phyloP scores from a whole-genome alignment of 2,329 filamentous ascomycete species.

The Penicillium sp. region DNA sequence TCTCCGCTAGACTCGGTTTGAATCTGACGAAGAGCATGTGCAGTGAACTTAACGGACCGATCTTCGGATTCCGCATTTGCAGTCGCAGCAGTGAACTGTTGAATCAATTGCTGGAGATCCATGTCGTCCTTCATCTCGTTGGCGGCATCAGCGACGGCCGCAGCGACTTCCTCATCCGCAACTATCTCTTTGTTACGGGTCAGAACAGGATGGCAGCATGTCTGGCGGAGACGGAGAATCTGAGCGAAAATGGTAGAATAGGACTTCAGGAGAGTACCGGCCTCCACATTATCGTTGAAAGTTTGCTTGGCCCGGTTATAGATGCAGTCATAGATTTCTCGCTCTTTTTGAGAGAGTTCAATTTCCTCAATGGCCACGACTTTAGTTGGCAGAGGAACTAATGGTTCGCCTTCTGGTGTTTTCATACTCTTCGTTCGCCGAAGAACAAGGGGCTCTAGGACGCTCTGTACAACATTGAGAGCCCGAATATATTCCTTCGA shows the following conservation, averaged over 20 bases:
- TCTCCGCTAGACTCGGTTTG: slow-evolving; percentile 85
- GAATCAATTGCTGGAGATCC: slow-evolving; percentile 84
- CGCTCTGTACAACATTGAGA: slow-evolving; percentile 94
- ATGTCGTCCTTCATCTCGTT: slow-evolving; percentile 91
- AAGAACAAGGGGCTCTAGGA: slow-evolving; percentile 92
- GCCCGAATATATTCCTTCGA: slow-evolving; percentile 92
- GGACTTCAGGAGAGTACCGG: slow-evolving; percentile 89
- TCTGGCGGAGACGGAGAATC: slow-evolving; percentile 86
- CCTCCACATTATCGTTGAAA: slow-evolving; percentile 83
- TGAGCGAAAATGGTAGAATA: slow-evolving; percentile 98
- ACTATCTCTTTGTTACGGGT: slow-evolving; percentile 83
- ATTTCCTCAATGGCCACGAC: slow-evolving; percentile 84
- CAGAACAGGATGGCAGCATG: slow-evolving; percentile 89
- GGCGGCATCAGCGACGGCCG: slow-evolving; percentile 72
- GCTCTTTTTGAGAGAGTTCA: slow-evolving; percentile 79
- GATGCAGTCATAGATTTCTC: slow-evolving; percentile 90
- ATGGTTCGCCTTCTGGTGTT: slow-evolving; percentile 76
- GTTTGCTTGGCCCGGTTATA: slow-evolving; percentile 79
- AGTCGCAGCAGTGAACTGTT: slow-evolving; percentile 73
- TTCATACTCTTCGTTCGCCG: slow-evolving; percentile 98
- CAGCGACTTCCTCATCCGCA: slow-evolving; percentile 83
- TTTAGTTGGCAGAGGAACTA: slow-evolving; percentile 81
- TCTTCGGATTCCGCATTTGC: slow-evolving; percentile 55
- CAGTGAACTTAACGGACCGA: slow-evolving; percentile 69
- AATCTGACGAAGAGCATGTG: slow-evolving; percentile 86